Base-by-base conservation (phyloP, 2,329 filamentous ascomycete species). In the Penicillium olsonii region DNA sequence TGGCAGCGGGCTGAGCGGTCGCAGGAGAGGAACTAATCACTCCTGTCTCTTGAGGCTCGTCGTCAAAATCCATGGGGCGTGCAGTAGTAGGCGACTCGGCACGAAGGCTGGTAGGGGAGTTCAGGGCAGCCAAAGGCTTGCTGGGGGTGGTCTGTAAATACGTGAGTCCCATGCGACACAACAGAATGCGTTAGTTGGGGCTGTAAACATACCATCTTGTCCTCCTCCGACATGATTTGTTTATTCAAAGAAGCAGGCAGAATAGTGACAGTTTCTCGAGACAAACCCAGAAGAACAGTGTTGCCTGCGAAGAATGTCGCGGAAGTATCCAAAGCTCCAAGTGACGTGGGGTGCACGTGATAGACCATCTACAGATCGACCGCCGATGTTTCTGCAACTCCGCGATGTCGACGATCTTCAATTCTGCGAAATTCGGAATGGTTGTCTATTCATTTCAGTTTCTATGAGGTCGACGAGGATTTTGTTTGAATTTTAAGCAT, bases 61-160 rank as follows among this genome's bases (percentile, higher is more conserved):
- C 80, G 60, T 82, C 79, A 55, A 82, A 82, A 57, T 82, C 79
- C 45, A 83, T 68, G 45, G 78, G 76, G 29, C 78, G 77, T 45
- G 79, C 79, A 29, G 80, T 82, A 6, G 79, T 82, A 12, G 78
- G 78, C 15, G 78, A 80, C 60, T 80, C 78, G 17, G 76, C 71
- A 43, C 69, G 70, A 53, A 67, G 63, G 57, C 61, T 68, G 48
- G 55, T 66, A n/a, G 61, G 60, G 29, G 53, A 46, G 40, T 45
- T 45, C n/a, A 54, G 50, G 11, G 54, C 62, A 50, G 59, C 54
- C 29, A 61, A 53, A 26, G 62, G 60, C 60, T 72, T 75, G 53
- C 61, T 62, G 58, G 71, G 65, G 64, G 66, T 60, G 57, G 67
- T 61, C 64, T 64, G 51, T 45, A 43, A 40, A 38, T 60, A 55